A percentile compares a stretch with the other conserved stretches of the same genome.
Evolutionary conservation across 2,329 filamentous ascomycete genomes (phyloP).

Genomic region (Fulvia fulva): DNA sequence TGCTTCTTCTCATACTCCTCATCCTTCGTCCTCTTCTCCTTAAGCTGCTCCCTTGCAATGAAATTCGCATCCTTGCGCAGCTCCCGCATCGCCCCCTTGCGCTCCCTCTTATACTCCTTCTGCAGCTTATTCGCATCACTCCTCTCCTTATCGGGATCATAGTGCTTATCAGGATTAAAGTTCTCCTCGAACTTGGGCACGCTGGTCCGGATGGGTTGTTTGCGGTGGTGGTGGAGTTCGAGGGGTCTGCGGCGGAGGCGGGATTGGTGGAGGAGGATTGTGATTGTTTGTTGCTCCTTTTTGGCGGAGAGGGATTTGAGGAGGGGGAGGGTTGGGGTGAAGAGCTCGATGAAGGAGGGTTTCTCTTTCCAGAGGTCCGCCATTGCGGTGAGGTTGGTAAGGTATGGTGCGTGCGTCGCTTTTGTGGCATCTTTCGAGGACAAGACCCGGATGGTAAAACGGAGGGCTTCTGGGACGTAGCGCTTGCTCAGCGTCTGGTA

Average conservation of each 20-base stretch:
- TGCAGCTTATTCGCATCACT: conserved; percentile 79
- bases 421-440: conserved; percentile 36
- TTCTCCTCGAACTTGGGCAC: conserved; percentile 95
- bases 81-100: conserved; percentile 91
- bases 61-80: conserved; percentile 93
- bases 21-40: conserved; percentile 90
- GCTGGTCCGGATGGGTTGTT: conserved; percentile 79
- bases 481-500: conserved; percentile 82
- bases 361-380: conserved; percentile 71
- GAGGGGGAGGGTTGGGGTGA: conserved; percentile 52
- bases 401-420: conserved; percentile 47
- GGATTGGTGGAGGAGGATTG: conserved; percentile 58
- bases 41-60: conserved; percentile 82
- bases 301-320: conserved; percentile 32
- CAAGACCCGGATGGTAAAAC: conserved; percentile 74
- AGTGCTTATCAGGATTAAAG: conserved; percentile 93
- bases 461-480: conserved; percentile 83
- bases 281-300: conserved; percentile 58
- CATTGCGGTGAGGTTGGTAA: conserved; percentile 63
- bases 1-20: conserved; percentile 95
- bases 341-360: conserved; percentile 73
- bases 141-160: conserved; percentile 90
- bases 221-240: conserved; percentile 82
- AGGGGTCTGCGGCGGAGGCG: conserved; percentile 70
- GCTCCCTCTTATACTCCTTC: conserved; percentile 89